Percentiles rank a stretch among this genome's conserved stretches.
Evolutionary conservation across 2,329 filamentous ascomycete genomes (phyloP).

Genomic region (Fusarium buxicola): DNA sequence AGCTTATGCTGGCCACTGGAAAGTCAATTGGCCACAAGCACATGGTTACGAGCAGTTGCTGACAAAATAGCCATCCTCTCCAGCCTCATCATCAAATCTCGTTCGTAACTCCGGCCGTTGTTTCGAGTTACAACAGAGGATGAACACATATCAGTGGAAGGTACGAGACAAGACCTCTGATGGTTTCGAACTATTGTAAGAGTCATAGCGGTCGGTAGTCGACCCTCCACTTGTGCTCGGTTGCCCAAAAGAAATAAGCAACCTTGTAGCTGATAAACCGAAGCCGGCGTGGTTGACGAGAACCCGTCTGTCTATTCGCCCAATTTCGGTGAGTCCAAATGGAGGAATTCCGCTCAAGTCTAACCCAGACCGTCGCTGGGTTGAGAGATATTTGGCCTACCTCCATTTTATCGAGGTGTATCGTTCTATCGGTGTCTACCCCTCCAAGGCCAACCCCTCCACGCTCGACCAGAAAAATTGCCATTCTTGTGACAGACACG

Average conservation of each 20-base stretch:
- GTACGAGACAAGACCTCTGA: background rate
- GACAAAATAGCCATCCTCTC: constrained; percentile 13
- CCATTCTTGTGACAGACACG: too few species aligned
- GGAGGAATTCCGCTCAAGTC: constrained; percentile 16
- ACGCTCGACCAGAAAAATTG: constrained; percentile 24
- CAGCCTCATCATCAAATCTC: too few species aligned
- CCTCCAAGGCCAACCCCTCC: constrained; percentile 38
- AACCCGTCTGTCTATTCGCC: background rate
- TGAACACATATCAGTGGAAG: constrained; percentile 2
- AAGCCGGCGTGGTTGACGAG: background rate
- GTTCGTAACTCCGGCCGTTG: background rate
- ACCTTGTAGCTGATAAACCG: background rate
- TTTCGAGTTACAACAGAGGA: constrained; percentile 9
- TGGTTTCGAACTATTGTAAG: background rate
- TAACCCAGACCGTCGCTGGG: background rate
- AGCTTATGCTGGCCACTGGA: background rate
- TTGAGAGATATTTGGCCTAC: constrained; percentile 18
- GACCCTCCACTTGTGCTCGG: background rate
- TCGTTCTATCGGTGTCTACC: constrained; percentile 33
- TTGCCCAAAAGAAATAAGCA: background rate
- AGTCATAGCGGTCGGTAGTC: background rate
- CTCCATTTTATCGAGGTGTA: constrained; percentile 15
- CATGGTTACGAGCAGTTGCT: background rate
- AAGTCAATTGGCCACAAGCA: constrained; percentile 8
- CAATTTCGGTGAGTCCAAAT: constrained; percentile 20